Conservation (phyloP, 2,329 filamentous ascomycete species). For the Microdochium paspali region DNA sequence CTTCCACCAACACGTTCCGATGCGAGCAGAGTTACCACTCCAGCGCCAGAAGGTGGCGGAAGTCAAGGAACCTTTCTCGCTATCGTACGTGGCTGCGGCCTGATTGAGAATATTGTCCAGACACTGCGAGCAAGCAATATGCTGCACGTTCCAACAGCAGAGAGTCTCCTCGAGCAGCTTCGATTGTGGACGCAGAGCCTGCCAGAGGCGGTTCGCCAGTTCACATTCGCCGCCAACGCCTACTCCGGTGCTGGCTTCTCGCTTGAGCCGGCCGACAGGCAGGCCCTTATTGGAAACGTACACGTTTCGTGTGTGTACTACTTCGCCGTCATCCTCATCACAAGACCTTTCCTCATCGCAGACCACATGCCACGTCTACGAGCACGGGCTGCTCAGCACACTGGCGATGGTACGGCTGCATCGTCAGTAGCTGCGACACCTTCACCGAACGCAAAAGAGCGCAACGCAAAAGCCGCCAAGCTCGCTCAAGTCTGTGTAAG, state of each 20-base stretch:
- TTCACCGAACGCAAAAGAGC: not conserved
- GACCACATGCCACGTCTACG: slow-evolving; percentile 29
- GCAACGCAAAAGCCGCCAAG: slow-evolving; percentile 7
- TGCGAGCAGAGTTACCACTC: slow-evolving; percentile 11
- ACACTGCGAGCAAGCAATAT: not conserved
- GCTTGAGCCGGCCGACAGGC: slow-evolving; percentile 9
- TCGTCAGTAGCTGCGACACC: not conserved
- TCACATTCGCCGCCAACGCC: slow-evolving; percentile 11
- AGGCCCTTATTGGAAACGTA: slow-evolving; percentile 35
- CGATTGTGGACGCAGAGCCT: slow-evolving; percentile 33
- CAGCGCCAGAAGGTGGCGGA: slow-evolving; percentile 4
- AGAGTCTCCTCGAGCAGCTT: not conserved
- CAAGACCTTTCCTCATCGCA: slow-evolving; percentile 44
- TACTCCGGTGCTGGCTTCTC: slow-evolving; percentile 4
- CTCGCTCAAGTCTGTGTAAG: slow-evolving; percentile 45
- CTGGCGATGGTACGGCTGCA: slow-evolving; percentile 2
- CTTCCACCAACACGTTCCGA: slow-evolving; percentile 18
- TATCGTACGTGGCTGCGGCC: slow-evolving; percentile 19
- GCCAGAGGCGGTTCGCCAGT: slow-evolving; percentile 17
- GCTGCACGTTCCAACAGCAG: not conserved
- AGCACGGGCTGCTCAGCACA: slow-evolving; percentile 14
- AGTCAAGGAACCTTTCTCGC: slow-evolving; percentile 20
- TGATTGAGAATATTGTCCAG: not conserved
- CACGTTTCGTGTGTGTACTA: slow-evolving; percentile 50
- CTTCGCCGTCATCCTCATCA: slow-evolving; percentile 47